Base-by-base conservation (phyloP, 2,329 filamentous ascomycete genomes). In the Diplodia corticola region DNA sequence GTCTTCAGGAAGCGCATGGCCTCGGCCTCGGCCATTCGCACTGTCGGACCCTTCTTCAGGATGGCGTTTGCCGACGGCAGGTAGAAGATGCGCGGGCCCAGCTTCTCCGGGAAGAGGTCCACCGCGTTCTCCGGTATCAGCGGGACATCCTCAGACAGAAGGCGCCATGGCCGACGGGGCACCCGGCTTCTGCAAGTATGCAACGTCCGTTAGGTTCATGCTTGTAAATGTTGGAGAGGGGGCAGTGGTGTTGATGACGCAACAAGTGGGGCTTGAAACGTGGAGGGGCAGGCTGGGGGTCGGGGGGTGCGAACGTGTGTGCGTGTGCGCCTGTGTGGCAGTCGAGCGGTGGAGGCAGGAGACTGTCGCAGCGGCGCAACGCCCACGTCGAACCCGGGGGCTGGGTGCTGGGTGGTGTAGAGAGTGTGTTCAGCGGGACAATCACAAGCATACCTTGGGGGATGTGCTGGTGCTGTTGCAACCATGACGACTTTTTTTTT, bases 61-160 rank as follows among this genome's bases (percentile, higher is more conserved):
- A 65, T 65, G 9, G 63, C 63, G 28, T 65, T 54, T 20, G 63
- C 51, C 35, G 63, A 65, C n/a, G 63, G 63, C 40, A 65, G 51
- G 40, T 49, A 65, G 37, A 65, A 57, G 51, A 65, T 65, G 7
- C 63, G 63, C 51, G 63, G 63, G 26, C 63, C 63, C 28, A 65
- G 50, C 50, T 65, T 65, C 50, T 55, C 50, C 12, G 63, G 63
- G 33, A 65, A 65, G 6, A 65, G 37, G 63, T 65, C 63, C 26
- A 65, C 53, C 40, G 63, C 63, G 40, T 65, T 55, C 53, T 65
- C 63, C 20, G 63, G 63, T 54, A 65, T 57, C 63, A 55, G 53
- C 37, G 63, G 61, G 24, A 64, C 50, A 44, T 65, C 63, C 35
- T 65, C 63, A 15, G 63, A 65, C 17, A 65, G 63, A n/a, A 65